Evolutionary conservation across 2,329 filamentous ascomycete species (phyloP), one percentile per base, ranked within the genome.

Genomic region (Colletotrichum horii): DNA sequence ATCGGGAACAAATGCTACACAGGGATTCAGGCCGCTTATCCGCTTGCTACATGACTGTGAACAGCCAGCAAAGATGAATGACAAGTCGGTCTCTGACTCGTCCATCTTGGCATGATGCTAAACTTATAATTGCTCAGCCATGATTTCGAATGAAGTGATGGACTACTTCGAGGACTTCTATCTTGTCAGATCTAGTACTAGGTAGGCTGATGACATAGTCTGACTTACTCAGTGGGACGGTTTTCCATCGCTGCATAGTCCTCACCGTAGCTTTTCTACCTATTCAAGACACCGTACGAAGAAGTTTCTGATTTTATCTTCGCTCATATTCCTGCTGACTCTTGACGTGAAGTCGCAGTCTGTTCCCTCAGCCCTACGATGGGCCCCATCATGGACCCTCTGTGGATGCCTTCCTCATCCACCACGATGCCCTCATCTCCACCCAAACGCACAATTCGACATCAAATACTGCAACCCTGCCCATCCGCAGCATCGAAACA

Each of bases 401-500:
- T 61, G 58, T 16, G 58, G 58, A 61, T 61, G 43, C 7, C 19
- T n/a, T 3, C 30, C n/a, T 19, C 19, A n/a, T 3, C 26, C 19
- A 3, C 6, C 11, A 14, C n/a, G 19, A 61, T 34, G n/a, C 19
- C 58, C 58, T 61, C 28, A 61, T 32, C 58, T 61, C 58, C 58
- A 66, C 36, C 28, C 16, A 8, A 16, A 2, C 28, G 28, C 48
- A 67, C 65, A 67, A n/a, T 3, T 16, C n/a, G 19, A n/a, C 7
- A 12, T 56, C 5, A 67, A 8, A 56, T 67, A 14, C 43, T n/a
- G 15, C 28, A 34, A 67, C 12, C 16, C 3, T 67, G n/a, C n/a
- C 8, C 0, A 0, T 0, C 2, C 4, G 3, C 7, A 24, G 8
- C 8, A 28, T 26, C 12, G 9, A n/a, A 8, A 6, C 2, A 3